Evolutionary conservation across 2,329 filamentous ascomycete genomes (phyloP).

Genomic region (Sclerotinia sclerotiorum): DNA sequence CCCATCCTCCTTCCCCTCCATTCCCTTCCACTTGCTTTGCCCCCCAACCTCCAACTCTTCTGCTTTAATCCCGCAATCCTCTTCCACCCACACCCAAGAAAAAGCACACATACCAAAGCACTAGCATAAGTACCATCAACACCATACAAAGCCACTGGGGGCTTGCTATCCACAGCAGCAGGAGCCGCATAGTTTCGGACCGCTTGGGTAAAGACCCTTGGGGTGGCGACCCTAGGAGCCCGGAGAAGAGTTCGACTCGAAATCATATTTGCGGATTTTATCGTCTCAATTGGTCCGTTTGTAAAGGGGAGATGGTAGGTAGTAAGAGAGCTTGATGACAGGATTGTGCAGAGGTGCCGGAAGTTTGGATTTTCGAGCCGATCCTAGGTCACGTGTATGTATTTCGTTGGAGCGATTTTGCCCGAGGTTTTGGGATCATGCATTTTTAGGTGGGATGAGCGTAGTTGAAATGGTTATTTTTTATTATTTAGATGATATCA

Average conservation of each 20-base stretch:
- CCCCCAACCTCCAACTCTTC: background rate
- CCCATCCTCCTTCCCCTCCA: background rate
- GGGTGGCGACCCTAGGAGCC: constrained; percentile 36
- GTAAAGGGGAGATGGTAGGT: constrained; percentile 30
- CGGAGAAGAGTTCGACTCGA: constrained; percentile 40
- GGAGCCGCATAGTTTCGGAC: constrained; percentile 74
- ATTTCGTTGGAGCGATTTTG: background rate
- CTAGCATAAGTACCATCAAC: constrained; percentile 97
- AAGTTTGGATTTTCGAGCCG: constrained; percentile 24
- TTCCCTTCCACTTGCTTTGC: background rate
- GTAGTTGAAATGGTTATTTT: background rate
- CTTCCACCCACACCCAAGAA: background rate
- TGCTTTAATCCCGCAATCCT: no score
- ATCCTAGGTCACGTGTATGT: background rate
- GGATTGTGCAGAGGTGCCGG: constrained; percentile 20
- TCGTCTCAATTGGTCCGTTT: constrained; percentile 36
- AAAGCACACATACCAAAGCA: constrained; percentile 76
- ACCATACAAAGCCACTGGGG: constrained; percentile 89
- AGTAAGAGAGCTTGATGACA: constrained; percentile 19
- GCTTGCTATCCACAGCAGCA: constrained; percentile 64
- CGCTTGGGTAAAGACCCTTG: constrained; percentile 48
- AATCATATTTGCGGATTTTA: constrained; percentile 37
- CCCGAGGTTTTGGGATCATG: constrained; percentile 3
- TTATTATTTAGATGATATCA: background rate
- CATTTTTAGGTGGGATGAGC: background rate